Conservation (phyloP, 257 asterid genomes). For the Solanum neorickii region DNA sequence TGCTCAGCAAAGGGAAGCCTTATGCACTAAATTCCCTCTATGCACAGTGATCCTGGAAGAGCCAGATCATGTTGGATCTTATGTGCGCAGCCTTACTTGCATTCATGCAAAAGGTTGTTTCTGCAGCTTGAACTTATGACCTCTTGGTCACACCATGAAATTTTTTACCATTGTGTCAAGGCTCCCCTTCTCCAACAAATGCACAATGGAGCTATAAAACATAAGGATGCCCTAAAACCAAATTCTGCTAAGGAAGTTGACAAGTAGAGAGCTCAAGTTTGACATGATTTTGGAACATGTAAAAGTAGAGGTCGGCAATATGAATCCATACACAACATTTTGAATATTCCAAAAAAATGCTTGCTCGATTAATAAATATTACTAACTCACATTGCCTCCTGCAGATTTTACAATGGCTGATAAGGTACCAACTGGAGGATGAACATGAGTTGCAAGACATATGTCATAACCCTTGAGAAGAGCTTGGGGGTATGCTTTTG, state of each 20-base stretch:
- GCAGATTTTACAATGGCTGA: constrained; percentile 60
- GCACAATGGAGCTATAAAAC: neutral
- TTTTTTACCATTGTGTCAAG: neutral
- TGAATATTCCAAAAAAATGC: neutral
- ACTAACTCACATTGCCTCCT: constrained; percentile 72
- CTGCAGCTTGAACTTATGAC: neutral
- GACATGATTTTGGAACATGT: neutral
- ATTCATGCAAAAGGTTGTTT: neutral
- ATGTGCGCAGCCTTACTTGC: neutral
- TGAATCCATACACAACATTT: neutral
- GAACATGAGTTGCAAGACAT: constrained; percentile 59
- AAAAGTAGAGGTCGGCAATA: neutral
- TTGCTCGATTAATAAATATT: neutral
- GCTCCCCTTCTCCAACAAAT: neutral
- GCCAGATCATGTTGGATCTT: neutral
- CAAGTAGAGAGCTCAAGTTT: neutral
- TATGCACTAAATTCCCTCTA: neutral
- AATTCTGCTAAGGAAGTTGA: neutral
- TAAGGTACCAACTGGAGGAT: constrained; percentile 50
- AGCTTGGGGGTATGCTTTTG: constrained; percentile 42
- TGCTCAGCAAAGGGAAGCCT: neutral
- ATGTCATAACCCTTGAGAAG: constrained; percentile 63
- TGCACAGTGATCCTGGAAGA: neutral
- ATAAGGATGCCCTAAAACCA: neutral
- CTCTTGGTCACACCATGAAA: neutral